Percentiles rank a stretch among this genome's conserved stretches.
These are phyloP conservation scores for Suhomyces sp. DNA, from an alignment of 805 yeast species.

Conservation along the genomic window DNA sequence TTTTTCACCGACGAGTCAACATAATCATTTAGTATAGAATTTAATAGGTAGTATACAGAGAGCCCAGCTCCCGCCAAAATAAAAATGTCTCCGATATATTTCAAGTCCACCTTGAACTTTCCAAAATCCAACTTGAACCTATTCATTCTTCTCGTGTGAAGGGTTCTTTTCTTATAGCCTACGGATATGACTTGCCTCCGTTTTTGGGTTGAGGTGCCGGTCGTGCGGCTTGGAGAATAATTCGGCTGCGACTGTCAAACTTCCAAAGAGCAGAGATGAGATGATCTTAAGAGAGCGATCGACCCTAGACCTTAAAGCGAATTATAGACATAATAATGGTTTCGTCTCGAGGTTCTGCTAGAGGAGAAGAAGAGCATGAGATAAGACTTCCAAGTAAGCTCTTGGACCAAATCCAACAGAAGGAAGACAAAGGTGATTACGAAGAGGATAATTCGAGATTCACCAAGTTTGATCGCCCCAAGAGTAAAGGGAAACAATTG, in stretches of 20 bases:
- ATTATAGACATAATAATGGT: slow-evolving; percentile 2
- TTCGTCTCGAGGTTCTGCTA: not conserved
- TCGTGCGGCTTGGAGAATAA: not conserved
- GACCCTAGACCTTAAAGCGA: not conserved
- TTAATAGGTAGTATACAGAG: slow-evolving; percentile 63
- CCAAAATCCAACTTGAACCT: slow-evolving; percentile 34
- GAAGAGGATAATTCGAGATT: slow-evolving; percentile 32
- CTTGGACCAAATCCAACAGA: slow-evolving; percentile 47
- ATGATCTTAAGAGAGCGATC: not conserved
- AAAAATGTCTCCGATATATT: slow-evolving; percentile 40
- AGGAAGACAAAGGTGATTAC: slow-evolving; percentile 43
- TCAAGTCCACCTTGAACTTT: slow-evolving; percentile 37
- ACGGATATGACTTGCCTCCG: not conserved
- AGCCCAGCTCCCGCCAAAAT: slow-evolving; percentile 59
- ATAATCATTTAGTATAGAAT: slow-evolving; percentile 35
- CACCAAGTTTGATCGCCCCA: slow-evolving; percentile 12
- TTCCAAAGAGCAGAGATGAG: not conserved
- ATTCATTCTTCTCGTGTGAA: slow-evolving; percentile 21
- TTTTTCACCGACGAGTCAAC: slow-evolving; percentile 35
- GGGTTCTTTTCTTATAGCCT: too few relatives aligned
- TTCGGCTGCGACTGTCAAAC: not conserved
- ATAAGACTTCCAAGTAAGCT: slow-evolving; percentile 55
- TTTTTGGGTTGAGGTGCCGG: not conserved
- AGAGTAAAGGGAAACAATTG: slow-evolving; percentile 22
- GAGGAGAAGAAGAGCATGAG: slow-evolving; percentile 30